phyloP scores from a whole-genome alignment of 495 filamentous ascomycete species.

The Aspergillus ellipticus region DNA sequence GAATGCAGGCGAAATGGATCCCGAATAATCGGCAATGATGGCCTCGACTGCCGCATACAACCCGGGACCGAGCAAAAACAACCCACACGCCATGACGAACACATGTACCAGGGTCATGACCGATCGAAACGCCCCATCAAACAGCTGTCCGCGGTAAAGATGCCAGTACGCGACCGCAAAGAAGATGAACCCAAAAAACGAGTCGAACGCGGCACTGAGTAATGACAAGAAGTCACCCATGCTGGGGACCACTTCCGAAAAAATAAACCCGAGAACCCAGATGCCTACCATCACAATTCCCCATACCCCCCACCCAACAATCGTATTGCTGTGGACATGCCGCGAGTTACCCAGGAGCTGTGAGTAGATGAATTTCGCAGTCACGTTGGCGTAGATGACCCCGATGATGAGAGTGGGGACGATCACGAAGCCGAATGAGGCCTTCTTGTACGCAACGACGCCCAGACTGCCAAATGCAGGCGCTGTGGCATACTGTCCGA shows the following conservation, averaged over 20 bases:
- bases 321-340: conserved; percentile 48
- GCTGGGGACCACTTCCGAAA: conserved; percentile 51
- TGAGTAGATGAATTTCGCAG: conserved; percentile 48
- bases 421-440: conserved; percentile 42
- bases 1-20: conserved; percentile 38
- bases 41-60: conserved; percentile 51
- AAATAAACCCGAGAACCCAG: conserved; percentile 44
- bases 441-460: conserved; percentile 43
- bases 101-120: conserved; percentile 40
- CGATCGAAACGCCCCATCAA: conserved; percentile 22
- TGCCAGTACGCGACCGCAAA: conserved; percentile 51
- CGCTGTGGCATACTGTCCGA: conserved; percentile 46
- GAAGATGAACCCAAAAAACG: conserved; percentile 41
- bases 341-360: conserved; percentile 42
- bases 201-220: conserved; percentile 44
- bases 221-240: conserved; percentile 48
- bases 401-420: conserved; percentile 50
- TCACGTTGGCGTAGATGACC: conserved; percentile 50
- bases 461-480: conserved; percentile 52
- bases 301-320: conserved; percentile 50
- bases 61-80: conserved; percentile 50
- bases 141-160: conserved; percentile 34
- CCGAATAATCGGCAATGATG: conserved; percentile 46
- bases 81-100: conserved; percentile 36
- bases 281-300: conserved; percentile 38